phyloP scores from a whole-genome alignment of 305 asterid species.

The Andrographis paniculata region DNA sequence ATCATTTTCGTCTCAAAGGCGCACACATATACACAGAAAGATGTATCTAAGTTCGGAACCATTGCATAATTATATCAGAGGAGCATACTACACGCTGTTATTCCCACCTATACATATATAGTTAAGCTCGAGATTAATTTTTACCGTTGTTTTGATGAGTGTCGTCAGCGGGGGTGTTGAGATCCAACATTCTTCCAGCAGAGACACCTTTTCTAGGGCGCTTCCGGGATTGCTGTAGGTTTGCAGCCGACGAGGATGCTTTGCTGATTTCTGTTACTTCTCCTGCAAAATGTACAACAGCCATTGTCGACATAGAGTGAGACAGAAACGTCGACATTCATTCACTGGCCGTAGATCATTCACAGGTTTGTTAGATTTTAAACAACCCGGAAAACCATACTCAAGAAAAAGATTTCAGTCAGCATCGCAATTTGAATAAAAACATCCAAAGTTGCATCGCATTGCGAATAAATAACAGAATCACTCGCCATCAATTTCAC shows the following conservation, averaged over 20 bases:
- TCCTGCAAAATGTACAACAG: conserved; percentile 19
- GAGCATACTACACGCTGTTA: too few relatives aligned
- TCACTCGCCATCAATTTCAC: background rate
- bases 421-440: conserved; percentile 20
- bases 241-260: conserved; percentile 48
- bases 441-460: conserved; percentile 21
- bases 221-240: conserved; percentile 37
- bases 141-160: conserved; percentile 29
- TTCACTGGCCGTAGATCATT: too few relatives aligned
- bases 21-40: too few relatives aligned
- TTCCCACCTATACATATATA: too few relatives aligned
- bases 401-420: conserved; percentile 5
- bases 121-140: too few relatives aligned
- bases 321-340: too few relatives aligned
- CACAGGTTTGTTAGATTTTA: too few relatives aligned
- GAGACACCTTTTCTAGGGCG: conserved; percentile 40
- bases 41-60: too few relatives aligned
- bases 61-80: too few relatives aligned
- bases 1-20: too few relatives aligned
- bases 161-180: conserved; percentile 62
- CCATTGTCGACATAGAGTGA: too few relatives aligned
- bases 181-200: conserved; percentile 37
- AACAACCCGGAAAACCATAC: too few relatives aligned
- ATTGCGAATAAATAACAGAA: conserved; percentile 9
- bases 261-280: conserved; percentile 27